A percentile compares a stretch with the other conserved stretches of the same genome.
phyloP scores from a whole-genome alignment of 805 yeast species.

The Ogataea pini region DNA sequence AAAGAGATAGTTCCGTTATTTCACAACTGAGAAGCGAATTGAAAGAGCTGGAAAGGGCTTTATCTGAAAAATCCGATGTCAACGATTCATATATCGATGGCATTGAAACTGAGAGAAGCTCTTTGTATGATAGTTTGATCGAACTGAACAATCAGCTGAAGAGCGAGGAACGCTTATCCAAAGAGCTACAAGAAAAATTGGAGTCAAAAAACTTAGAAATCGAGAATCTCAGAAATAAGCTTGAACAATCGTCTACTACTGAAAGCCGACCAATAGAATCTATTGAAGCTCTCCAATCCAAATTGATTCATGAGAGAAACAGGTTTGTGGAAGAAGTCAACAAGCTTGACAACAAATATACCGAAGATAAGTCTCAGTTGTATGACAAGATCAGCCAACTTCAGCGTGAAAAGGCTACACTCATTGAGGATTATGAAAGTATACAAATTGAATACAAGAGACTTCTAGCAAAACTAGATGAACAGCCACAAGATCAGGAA shows the following conservation, averaged over 20 bases:
- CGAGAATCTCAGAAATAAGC: neutral
- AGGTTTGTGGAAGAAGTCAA: slow-evolving; percentile 19
- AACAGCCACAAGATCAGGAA: slow-evolving; percentile 6
- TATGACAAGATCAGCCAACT: slow-evolving; percentile 38
- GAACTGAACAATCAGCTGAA: slow-evolving; percentile 19
- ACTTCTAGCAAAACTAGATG: slow-evolving; percentile 13
- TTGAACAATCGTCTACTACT: slow-evolving; percentile 20
- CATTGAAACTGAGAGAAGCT: slow-evolving; percentile 30
- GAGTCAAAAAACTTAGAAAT: slow-evolving; percentile 11
- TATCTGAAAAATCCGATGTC: slow-evolving; percentile 8
- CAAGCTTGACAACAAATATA: slow-evolving; percentile 16
- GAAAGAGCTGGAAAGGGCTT: slow-evolving; percentile 6
- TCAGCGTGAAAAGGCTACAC: slow-evolving; percentile 37
- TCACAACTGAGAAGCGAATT: slow-evolving; percentile 9
- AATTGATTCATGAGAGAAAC: slow-evolving; percentile 18
- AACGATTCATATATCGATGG: slow-evolving; percentile 32
- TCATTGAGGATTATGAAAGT: slow-evolving; percentile 39
- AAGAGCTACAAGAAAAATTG: slow-evolving; percentile 24
- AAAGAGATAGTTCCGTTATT: slow-evolving; percentile 7
- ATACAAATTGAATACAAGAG: slow-evolving; percentile 28
- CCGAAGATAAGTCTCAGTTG: slow-evolving; percentile 35
- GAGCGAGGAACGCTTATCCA: slow-evolving; percentile 7
- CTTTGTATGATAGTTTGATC: slow-evolving; percentile 22
- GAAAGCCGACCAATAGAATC: slow-evolving; percentile 20
- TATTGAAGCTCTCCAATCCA: slow-evolving; percentile 15